Evolutionary conservation across 345 rosid species (phyloP), one percentile per base, ranked within the genome.

Genomic region (Eucalyptus sp.): DNA sequence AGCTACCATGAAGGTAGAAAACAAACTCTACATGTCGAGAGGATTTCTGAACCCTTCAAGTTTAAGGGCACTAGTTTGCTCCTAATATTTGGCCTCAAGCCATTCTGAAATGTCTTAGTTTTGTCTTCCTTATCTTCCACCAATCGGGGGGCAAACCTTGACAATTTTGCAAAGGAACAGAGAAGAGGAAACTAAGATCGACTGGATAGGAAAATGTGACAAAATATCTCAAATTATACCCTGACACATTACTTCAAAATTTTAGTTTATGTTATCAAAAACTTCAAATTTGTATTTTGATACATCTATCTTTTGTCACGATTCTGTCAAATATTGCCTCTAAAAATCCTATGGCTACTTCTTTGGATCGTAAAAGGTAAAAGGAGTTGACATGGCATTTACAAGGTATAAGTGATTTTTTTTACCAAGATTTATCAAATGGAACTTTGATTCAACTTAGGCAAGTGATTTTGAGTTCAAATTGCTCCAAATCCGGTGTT

Each of bases 191-290:
- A 7, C 10, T 20, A 52, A 52, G 24, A 52, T 7, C 24, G 24
- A 52, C 58, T 52, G 1, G 10, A 52, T 52, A 18, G 15, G 7
- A 60, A 60, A 60, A 60, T 5, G n/a, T 3, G 14, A 60, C 14
- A 11, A 60, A 60, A 60, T 11, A 60, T 27, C 31, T 2, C 2
- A 27, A 60, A 60, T 5, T 0, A 60, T 60, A 13, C 1, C 66
- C 66, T 0, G 15, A 1, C 31, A 60, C 1, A 60, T 60, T 60
- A 0, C 4, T 27, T 3, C 15, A 22, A 60, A 56, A 22, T 9
- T 56, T 24, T 56, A 51, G 25, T 22, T 56, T 56, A 10, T 56
- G 27, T 22, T 25, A 24, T 24, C 6, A 56, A 56, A 56, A 56
- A 56, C 29, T 25, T 11, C 62, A 3, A 3, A 24, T 25, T 22